Evolutionary conservation across 768 basidiomycete genomes (phyloP), one percentile per base, ranked within the genome.

Genomic region (Aureoboletus auriporus): DNA sequence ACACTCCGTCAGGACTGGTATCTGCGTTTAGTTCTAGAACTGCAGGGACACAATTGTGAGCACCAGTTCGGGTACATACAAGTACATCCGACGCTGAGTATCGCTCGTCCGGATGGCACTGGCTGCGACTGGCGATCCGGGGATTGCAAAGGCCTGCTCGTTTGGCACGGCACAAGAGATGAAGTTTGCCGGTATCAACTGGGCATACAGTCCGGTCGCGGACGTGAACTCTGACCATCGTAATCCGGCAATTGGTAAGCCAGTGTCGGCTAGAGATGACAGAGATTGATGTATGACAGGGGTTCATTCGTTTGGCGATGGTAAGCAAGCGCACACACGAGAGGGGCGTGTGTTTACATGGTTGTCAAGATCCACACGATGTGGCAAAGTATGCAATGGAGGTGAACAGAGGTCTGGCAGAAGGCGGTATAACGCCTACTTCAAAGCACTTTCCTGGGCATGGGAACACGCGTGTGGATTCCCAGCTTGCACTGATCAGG

Each of bases 361-460:
- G 27, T 37, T 13, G 2, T 23, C 20, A 23, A 86, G 85, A 84
- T 65, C 78, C 84, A 0, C 48, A 57, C 7, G 60, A 74, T 30
- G 86, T 85, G 4, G 71, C 74, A 0, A 52, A 63, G 37, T 83
- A 75, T 46, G 78, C 74, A 0, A 49, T 56, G 0, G 78, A 79
- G 1, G n/a, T n/a, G n/a, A n/a, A n/a, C n/a, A n/a, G n/a, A n/a
- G n/a, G 83, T 4, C 70, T 84, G n/a, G 68, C 71, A 0, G 57
- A 70, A 5, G 66, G 70, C 0, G 75, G 75, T 2, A 65, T 87
- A 9, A 83, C 84, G 3, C 75, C 86, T 0, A 80, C 72, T 20
- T 75, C 76, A 3, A 88, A 86, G 56, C 86, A 88, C 57, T 86
- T 86, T 56, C 85, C 84, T 0, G 86, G 86, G 0, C 86, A 88